Conservation (phyloP, 768 basidiomycete genomes). For the Gyrodon lividus region DNA sequence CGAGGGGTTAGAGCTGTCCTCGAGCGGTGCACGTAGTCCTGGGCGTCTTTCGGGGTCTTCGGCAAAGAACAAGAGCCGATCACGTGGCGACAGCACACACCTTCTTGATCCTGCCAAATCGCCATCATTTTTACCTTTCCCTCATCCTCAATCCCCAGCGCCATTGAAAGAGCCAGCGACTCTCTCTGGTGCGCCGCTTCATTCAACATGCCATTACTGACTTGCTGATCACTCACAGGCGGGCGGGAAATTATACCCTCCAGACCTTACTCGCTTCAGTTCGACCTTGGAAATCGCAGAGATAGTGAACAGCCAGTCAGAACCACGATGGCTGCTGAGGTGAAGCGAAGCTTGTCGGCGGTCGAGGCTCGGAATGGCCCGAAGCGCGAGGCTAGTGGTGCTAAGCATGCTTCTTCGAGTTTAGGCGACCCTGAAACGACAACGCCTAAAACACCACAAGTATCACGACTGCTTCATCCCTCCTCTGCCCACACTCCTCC, state of each 20-base stretch:
- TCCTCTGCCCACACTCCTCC: conserved; percentile 17
- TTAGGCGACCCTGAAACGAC: conserved; percentile 17
- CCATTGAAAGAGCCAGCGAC: conserved; percentile 25
- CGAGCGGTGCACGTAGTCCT: conserved; percentile 6
- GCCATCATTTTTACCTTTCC: conserved; percentile 32
- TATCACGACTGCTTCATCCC: conserved; percentile 8
- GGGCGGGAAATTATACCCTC: conserved; percentile 8
- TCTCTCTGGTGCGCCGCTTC: conserved; percentile 18
- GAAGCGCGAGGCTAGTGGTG: conserved; percentile 17
- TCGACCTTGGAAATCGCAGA: conserved; percentile 15
- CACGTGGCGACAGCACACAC: conserved; percentile 23
- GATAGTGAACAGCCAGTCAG: conserved; percentile 8
- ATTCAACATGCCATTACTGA: background rate
- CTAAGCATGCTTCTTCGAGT: conserved; percentile 13
- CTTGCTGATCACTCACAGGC: conserved; percentile 10
- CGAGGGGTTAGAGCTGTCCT: conserved; percentile 12
- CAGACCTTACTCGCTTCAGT: conserved; percentile 24
- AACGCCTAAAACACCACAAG: conserved; percentile 8
- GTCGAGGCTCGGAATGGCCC: conserved; percentile 17
- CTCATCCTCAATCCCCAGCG: conserved; percentile 19
- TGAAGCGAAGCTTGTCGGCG: conserved; percentile 28
- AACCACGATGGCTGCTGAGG: conserved; percentile 15
- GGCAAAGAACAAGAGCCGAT: conserved; percentile 1
- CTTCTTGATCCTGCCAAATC: conserved; percentile 18
- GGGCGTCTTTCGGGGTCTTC: conserved; percentile 25